These are phyloP conservation scores for Cryptococcus wingfieldii DNA, from an alignment of 1,284 basidiomycete genomes.

Conservation along the genomic window DNA sequence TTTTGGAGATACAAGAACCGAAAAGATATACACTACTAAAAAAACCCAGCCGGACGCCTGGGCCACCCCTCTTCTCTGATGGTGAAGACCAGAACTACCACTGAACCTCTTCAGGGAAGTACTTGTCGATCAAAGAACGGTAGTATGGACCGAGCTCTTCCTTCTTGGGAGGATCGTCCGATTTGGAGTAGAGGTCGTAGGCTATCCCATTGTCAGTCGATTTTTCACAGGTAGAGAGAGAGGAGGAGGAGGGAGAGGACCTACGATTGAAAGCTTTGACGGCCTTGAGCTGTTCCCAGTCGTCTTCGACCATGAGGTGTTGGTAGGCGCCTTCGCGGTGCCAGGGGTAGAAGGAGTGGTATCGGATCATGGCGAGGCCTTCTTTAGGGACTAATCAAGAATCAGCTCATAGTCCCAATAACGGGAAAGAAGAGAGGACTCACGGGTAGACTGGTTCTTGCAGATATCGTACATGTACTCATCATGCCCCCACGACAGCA, in stretches of 20 bases:
- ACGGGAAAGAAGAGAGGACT: conserved; percentile 48
- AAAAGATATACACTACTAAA: too few relatives aligned
- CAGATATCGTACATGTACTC: conserved; percentile 53
- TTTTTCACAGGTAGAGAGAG: neutral
- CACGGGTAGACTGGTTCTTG: conserved; percentile 34
- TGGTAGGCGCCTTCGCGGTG: conserved; percentile 77
- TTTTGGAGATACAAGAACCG: too few relatives aligned
- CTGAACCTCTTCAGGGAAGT: conserved; percentile 71
- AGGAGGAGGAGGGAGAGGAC: neutral
- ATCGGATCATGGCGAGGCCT: conserved; percentile 84
- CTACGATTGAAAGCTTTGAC: conserved; percentile 46
- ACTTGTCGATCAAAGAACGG: conserved; percentile 72
- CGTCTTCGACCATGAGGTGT: conserved; percentile 67
- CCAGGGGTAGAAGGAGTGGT: conserved; percentile 96
- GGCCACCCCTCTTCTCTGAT: too few relatives aligned
- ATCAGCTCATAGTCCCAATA: neutral
- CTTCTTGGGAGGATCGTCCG: conserved; percentile 63
- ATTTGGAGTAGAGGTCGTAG: conserved; percentile 87
- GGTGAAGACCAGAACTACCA: conserved; percentile 65
- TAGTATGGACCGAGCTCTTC: conserved; percentile 75
- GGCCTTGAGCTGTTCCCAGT: conserved; percentile 37
- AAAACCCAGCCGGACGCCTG: neutral
- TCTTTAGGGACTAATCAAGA: conserved; percentile 63
- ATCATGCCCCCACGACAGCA: conserved; percentile 82
- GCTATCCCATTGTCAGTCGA: conserved; percentile 37